Base-by-base conservation (phyloP, 139 green algal genomes). In the Eudorina sp. region DNA sequence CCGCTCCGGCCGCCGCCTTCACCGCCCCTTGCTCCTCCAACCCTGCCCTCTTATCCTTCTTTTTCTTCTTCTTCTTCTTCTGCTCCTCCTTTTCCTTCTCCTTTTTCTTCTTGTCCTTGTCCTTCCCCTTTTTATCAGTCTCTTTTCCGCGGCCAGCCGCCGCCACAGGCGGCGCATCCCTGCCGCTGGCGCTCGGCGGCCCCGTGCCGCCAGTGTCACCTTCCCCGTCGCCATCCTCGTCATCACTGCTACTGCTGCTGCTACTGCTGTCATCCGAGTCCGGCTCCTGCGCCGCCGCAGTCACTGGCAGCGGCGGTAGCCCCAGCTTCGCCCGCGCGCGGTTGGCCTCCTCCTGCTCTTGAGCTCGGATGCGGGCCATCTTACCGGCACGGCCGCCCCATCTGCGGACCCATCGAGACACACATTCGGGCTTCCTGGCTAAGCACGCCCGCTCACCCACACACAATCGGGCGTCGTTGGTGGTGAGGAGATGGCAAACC, bases 341-440 rank as follows among this genome's bases (percentile, higher is more conserved):
- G 41, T 77, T 38, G 41, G 82, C 66, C 79, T 74, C 46, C 38
- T 83, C 86, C 18, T 90, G 90, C 86, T 96, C 94, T 85, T 96
- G 92, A 60, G 83, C 68, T 7, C 89, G 64, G 40, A 98, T 96
- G 62, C 96, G 95, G 0, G 92, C 95, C 91, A 98, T 93, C 90
- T 98, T 98, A 55, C 93, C 96, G 7, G 90, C 93, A 0, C 96
- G 89, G 4, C 96, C 96, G 4, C 55, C 94, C 95, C 60, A 93
- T 88, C 86, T 79, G 73, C 36, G 8, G 40, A 23, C 68, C 19
- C 58, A 29, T 36, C 18, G 58, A n/a, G n/a, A n/a, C n/a, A n/a
- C n/a, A n/a, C n/a, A n/a, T n/a, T n/a, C n/a, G n/a, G n/a, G n/a
- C n/a, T n/a, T n/a, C n/a, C n/a, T n/a, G n/a, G n/a, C n/a, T n/a